Conservation (phyloP, 2,329 filamentous ascomycete genomes). For the Trichoderma koningiopsis region DNA sequence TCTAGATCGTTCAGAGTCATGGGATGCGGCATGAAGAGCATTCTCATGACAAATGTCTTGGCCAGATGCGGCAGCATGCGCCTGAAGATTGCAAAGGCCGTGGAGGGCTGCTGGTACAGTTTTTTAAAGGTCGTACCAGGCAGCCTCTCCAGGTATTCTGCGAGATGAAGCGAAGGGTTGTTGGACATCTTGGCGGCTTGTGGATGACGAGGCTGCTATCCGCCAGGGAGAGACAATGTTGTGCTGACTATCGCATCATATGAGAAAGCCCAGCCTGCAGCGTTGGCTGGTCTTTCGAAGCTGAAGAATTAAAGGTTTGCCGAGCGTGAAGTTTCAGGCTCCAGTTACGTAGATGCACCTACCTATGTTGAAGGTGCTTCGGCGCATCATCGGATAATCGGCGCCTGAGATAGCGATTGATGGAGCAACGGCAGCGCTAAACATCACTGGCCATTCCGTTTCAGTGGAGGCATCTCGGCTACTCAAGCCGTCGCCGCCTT, state of each 20-base stretch:
- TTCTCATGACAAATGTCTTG: constrained; percentile 93
- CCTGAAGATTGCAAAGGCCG: constrained; percentile 90
- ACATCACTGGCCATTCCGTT: not conserved
- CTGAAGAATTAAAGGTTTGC: not conserved
- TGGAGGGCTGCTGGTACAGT: constrained; percentile 94
- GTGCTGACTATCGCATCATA: constrained; percentile 20
- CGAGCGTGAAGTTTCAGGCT: not conserved
- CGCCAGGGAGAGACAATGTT: constrained; percentile 29
- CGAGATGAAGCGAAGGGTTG: constrained; percentile 59
- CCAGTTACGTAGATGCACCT: not conserved
- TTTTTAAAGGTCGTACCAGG: constrained; percentile 86
- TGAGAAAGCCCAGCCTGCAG: not conserved
- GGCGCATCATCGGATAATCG: constrained; percentile 11
- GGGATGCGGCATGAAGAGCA: constrained; percentile 86
- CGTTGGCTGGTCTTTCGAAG: not conserved
- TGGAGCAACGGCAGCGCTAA: not conserved
- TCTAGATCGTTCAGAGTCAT: constrained; percentile 81
- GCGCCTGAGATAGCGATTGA: not conserved
- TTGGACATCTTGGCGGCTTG: constrained; percentile 48
- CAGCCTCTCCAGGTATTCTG: constrained; percentile 92
- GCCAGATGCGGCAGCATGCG: constrained; percentile 97
- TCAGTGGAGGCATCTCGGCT: not conserved
- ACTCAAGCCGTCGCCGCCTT: not conserved
- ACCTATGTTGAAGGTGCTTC: not conserved
- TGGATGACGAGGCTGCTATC: constrained; percentile 30